Evolutionary conservation across 1,284 basidiomycete genomes (phyloP).

Genomic region (Trametes pubescens): DNA sequence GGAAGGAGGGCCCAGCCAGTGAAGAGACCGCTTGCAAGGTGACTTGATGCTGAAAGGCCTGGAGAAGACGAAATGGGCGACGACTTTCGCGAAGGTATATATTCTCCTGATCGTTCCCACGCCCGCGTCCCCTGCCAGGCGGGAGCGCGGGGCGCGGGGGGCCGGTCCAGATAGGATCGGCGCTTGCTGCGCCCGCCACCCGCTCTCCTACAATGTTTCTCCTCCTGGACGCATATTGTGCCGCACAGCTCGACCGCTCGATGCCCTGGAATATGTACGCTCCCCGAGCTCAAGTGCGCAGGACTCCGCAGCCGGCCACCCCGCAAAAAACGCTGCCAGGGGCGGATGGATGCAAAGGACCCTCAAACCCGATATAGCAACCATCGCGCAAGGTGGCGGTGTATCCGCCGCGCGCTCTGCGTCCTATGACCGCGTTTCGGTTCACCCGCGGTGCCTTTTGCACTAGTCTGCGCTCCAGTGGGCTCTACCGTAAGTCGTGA

Average conservation of each 20-base stretch:
- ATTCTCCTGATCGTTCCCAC: slow-evolving; percentile 32
- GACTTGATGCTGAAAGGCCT: slow-evolving; percentile 27
- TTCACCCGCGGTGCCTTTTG: slow-evolving; percentile 5
- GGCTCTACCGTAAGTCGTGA: background rate
- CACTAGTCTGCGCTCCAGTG: no score
- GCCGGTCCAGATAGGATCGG: slow-evolving; percentile 8
- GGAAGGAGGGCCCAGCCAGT: slow-evolving; percentile 18
- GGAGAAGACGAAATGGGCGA: slow-evolving; percentile 22
- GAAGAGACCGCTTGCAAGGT: slow-evolving; percentile 21
- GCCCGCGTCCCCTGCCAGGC: slow-evolving; percentile 14
- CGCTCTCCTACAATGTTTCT: background rate
- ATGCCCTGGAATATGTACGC: background rate
- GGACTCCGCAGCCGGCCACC: background rate
- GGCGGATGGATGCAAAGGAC: slow-evolving; percentile 9
- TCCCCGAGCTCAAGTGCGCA: background rate
- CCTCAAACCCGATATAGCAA: slow-evolving; percentile 19
- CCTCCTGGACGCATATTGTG: background rate
- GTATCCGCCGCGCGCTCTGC: slow-evolving; percentile 6
- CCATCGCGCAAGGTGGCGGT: slow-evolving; percentile 28
- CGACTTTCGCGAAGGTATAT: slow-evolving; percentile 26
- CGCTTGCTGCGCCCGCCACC: slow-evolving; percentile 17
- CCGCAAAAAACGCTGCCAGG: slow-evolving; percentile 2
- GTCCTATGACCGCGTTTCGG: slow-evolving; percentile 20
- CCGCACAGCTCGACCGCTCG: background rate
- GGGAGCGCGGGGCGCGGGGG: slow-evolving; percentile 22